Evolutionary conservation across 1,284 basidiomycete species (phyloP).

Genomic region (Cryptococcus deneoformans): DNA sequence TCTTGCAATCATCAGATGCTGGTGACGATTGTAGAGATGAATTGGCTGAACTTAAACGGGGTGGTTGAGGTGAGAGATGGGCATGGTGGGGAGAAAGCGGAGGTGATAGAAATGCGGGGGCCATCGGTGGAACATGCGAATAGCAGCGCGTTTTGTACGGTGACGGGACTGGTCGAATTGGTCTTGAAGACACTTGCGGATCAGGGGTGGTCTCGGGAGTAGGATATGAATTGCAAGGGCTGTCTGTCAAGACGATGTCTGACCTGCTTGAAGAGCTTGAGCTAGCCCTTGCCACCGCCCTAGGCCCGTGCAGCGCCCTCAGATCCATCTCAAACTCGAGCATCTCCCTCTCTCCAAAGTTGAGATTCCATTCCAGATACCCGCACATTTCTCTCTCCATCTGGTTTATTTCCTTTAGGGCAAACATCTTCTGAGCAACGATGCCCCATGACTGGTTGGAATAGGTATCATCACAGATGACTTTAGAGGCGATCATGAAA

Average conservation of each 20-base stretch:
- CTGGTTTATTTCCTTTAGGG: slow-evolving; percentile 86
- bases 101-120: slow-evolving; percentile 30
- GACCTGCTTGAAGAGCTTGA: slow-evolving; percentile 17
- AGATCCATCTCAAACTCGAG: slow-evolving; percentile 38
- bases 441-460: slow-evolving; percentile 96
- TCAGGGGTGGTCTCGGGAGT: slow-evolving; percentile 46
- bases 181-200: slow-evolving; percentile 21
- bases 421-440: slow-evolving; percentile 88
- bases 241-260: slow-evolving; percentile 6
- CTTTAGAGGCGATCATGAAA: slow-evolving; percentile 72
- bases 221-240: slow-evolving; percentile 32
- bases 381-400: slow-evolving; percentile 94
- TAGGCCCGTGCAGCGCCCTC: slow-evolving; percentile 38
- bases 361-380: slow-evolving; percentile 85
- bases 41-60: slow-evolving; percentile 38
- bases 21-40: slow-evolving; percentile 44
- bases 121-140: slow-evolving; percentile 10
- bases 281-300: slow-evolving; percentile 19
- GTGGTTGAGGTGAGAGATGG: slow-evolving; percentile 26
- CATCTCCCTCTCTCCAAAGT: slow-evolving; percentile 42
- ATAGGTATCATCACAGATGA: slow-evolving; percentile 91
- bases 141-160: slow-evolving; percentile 31
- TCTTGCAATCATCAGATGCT: slow-evolving; percentile 47
- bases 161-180: slow-evolving; percentile 37
- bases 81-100: slow-evolving; percentile 31